Percentiles rank a stretch among this genome's conserved stretches.
These are phyloP conservation scores for Tuber calosporum DNA, from an alignment of 495 filamentous ascomycete species.

Conservation along the genomic window DNA sequence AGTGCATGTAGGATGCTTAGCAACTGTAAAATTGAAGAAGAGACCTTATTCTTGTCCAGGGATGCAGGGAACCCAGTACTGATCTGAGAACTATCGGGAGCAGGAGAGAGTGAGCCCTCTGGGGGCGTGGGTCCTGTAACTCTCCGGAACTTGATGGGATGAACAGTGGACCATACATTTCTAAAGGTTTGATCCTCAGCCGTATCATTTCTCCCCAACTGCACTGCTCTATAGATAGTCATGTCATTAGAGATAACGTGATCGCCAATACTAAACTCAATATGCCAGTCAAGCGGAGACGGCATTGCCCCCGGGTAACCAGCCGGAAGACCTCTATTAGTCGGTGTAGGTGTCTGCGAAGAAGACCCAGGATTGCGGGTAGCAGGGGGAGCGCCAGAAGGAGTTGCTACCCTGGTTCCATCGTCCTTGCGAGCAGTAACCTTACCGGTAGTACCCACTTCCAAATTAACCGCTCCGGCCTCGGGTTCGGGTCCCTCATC, in stretches of 20 bases:
- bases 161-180: constrained; percentile 81
- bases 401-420: constrained; percentile 81
- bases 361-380: constrained; percentile 43
- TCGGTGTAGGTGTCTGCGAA: constrained; percentile 47
- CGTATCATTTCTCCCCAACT: constrained; percentile 55
- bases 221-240: constrained; percentile 92
- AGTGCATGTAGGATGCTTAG: constrained; percentile 88
- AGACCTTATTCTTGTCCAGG: constrained; percentile 73
- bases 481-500: constrained; percentile 62
- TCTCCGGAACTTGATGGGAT: constrained; percentile 84
- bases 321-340: constrained; percentile 42
- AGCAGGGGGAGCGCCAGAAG: constrained; percentile 56
- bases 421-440: constrained; percentile 96
- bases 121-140: constrained; percentile 80
- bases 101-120: constrained; percentile 60
- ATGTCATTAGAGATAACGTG: constrained; percentile 81
- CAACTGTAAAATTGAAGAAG: constrained; percentile 78
- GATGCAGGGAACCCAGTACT: constrained; percentile 63
- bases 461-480: constrained; percentile 83
- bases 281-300: constrained; percentile 91
- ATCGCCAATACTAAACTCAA: constrained; percentile 86
- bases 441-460: constrained; percentile 81
- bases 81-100: constrained; percentile 47
- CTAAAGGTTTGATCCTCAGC: constrained; percentile 60
- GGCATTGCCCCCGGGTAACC: constrained; percentile 65